These are phyloP conservation scores for Lentinula edodes DNA, from an alignment of 768 basidiomycete species.

Conservation along the genomic window DNA sequence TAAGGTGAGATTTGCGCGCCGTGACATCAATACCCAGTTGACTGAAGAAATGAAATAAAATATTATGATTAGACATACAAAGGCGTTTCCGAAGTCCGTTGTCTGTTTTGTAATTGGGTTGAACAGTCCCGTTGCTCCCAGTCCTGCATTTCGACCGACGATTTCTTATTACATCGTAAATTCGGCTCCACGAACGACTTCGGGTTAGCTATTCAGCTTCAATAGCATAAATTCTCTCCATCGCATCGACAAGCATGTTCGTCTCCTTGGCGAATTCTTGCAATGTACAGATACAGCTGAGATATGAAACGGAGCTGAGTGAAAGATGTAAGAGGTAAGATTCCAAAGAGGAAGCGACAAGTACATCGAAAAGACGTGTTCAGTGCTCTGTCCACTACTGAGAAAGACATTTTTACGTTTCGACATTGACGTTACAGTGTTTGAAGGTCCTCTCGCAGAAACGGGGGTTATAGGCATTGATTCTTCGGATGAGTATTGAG, in stretches of 20 bases:
- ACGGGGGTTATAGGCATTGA: not conserved
- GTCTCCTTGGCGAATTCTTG: constrained; percentile 92
- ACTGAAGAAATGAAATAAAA: not conserved
- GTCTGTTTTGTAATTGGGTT: not conserved
- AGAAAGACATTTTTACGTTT: constrained; percentile 31
- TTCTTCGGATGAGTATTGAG: not conserved
- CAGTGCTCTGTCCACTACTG: constrained; percentile 49
- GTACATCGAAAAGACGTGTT: constrained; percentile 84
- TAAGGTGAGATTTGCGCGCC: constrained; percentile 7
- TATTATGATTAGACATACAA: not conserved
- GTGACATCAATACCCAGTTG: not conserved
- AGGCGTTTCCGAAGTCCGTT: constrained; percentile 9
- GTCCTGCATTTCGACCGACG: not conserved
- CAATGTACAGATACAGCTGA: constrained; percentile 90
- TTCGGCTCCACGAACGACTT: constrained; percentile 32
- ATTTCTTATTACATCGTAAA: constrained; percentile 14
- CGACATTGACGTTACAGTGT: constrained; percentile 14
- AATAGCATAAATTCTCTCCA: constrained; percentile 69
- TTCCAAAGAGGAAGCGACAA: constrained; percentile 55
- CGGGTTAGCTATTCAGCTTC: constrained; percentile 43
- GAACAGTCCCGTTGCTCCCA: not conserved
- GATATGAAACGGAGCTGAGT: not conserved
- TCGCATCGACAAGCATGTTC: constrained; percentile 75
- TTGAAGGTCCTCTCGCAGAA: constrained; percentile 5
- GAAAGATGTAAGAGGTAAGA: not conserved